Evolutionary conservation across 2,329 filamentous ascomycete species (phyloP).

Genomic region (Colletotrichum tanaceti): DNA sequence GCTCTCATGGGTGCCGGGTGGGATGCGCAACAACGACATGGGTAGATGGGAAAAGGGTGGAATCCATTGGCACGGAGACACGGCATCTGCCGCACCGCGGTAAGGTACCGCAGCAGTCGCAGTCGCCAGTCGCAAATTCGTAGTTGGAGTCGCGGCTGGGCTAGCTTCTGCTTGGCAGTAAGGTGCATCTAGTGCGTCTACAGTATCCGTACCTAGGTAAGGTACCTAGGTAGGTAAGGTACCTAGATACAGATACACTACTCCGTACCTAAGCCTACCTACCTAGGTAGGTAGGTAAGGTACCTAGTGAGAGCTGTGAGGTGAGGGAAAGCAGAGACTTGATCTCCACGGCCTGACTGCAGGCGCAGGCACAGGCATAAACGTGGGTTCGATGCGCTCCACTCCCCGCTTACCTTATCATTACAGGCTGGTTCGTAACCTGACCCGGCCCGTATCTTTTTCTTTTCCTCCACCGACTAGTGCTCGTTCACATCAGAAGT

Average conservation of each 20-base stretch:
- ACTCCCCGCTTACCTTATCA: slow-evolving; percentile 40
- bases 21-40: slow-evolving; percentile 8
- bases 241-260: background rate
- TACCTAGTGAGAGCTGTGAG: background rate
- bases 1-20: slow-evolving; percentile 22
- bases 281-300: background rate
- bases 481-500: slow-evolving; percentile 8
- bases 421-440: slow-evolving; percentile 32
- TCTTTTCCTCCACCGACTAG: background rate
- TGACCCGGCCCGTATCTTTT: background rate
- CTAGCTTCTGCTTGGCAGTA: background rate
- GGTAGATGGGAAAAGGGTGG: slow-evolving; percentile 8
- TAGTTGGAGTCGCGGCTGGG: background rate
- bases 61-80: slow-evolving; percentile 27
- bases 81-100: slow-evolving; percentile 37
- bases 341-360: background rate
- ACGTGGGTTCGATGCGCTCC: slow-evolving; percentile 2
- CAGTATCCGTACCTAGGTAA: too few relatives aligned
- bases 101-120: slow-evolving; percentile 34
- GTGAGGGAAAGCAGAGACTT: too few relatives aligned
- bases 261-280: background rate
- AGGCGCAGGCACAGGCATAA: background rate
- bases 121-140: slow-evolving; percentile 7
- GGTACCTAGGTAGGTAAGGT: too few relatives aligned
- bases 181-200: background rate